Evolutionary conservation across 179 eudicot genomes (phyloP).

Genomic region (Vitellaria paradoxa): DNA sequence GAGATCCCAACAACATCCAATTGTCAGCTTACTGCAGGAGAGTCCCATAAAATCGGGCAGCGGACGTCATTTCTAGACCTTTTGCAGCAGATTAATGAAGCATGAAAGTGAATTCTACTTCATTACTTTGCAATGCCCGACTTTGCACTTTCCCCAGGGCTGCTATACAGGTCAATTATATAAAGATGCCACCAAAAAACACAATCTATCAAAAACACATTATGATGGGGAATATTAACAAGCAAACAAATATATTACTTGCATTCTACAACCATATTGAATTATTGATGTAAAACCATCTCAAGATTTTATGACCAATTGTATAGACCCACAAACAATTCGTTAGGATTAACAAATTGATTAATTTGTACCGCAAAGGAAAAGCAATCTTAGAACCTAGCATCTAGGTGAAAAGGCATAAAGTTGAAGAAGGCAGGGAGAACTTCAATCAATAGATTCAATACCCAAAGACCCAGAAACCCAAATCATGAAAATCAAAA

Average conservation of each 20-base stretch:
- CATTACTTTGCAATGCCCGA: conserved; percentile 9
- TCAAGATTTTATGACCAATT: conserved; percentile 7
- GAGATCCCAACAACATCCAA: conserved; percentile 17
- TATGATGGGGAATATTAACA: neutral
- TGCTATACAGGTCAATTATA: neutral
- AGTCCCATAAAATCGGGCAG: conserved; percentile 6
- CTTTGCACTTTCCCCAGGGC: neutral
- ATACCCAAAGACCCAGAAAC: neutral
- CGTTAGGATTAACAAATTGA: neutral
- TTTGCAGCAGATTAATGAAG: conserved; percentile 4
- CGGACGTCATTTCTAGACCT: neutral
- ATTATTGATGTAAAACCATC: neutral
- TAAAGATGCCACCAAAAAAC: neutral
- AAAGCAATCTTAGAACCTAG: neutral
- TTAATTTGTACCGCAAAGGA: neutral
- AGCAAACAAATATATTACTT: neutral
- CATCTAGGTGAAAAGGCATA: neutral
- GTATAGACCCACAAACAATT: neutral
- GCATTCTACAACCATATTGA: neutral
- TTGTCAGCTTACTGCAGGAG: neutral
- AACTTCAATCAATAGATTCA: neutral
- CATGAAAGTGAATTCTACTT: neutral
- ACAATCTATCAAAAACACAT: conserved; percentile 7
- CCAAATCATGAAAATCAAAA: neutral
- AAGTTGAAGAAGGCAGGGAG: neutral